These are phyloP conservation scores for Aspergillus sp. DNA, from an alignment of 2,329 filamentous ascomycete genomes.

Conservation along the genomic window DNA sequence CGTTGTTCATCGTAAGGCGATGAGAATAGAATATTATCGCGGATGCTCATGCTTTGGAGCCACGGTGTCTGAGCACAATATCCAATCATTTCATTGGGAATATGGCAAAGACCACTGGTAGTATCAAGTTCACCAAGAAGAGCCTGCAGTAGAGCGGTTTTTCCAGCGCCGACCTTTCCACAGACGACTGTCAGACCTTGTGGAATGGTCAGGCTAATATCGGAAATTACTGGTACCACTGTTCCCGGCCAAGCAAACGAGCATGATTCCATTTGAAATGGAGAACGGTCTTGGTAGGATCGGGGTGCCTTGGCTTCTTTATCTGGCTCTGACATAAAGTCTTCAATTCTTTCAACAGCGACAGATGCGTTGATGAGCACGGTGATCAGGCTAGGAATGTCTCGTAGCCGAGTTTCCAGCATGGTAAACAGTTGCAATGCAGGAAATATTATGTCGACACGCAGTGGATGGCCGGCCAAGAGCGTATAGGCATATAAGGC, in stretches of 20 bases:
- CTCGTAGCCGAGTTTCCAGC: slow-evolving; percentile 67
- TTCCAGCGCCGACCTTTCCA: slow-evolving; percentile 62
- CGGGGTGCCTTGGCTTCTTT: slow-evolving; percentile 60
- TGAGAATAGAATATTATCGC: slow-evolving; percentile 64
- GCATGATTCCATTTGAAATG: slow-evolving; percentile 52
- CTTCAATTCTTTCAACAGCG: slow-evolving; percentile 73
- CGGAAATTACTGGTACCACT: slow-evolving; percentile 48
- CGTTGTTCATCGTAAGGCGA: slow-evolving; percentile 63
- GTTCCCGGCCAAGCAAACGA: slow-evolving; percentile 77
- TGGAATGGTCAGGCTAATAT: slow-evolving; percentile 52
- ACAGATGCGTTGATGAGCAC: slow-evolving; percentile 77
- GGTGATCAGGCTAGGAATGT: slow-evolving; percentile 71
- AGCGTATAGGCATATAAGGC: slow-evolving; percentile 79
- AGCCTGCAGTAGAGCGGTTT: slow-evolving; percentile 57
- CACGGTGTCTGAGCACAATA: slow-evolving; percentile 64
- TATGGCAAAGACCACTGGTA: slow-evolving; percentile 45
- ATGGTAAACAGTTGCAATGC: slow-evolving; percentile 76
- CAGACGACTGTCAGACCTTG: slow-evolving; percentile 56
- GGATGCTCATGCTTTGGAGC: slow-evolving; percentile 66
- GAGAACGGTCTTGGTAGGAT: slow-evolving; percentile 21
- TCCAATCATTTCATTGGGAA: slow-evolving; percentile 54
- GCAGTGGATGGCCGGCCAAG: slow-evolving; percentile 61
- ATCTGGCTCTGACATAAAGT: slow-evolving; percentile 82
- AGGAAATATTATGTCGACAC: slow-evolving; percentile 80
- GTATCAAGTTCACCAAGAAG: slow-evolving; percentile 57